Evolutionary conservation across 208 protist species (phyloP).

Genomic region (Crithidia brevicula): DNA sequence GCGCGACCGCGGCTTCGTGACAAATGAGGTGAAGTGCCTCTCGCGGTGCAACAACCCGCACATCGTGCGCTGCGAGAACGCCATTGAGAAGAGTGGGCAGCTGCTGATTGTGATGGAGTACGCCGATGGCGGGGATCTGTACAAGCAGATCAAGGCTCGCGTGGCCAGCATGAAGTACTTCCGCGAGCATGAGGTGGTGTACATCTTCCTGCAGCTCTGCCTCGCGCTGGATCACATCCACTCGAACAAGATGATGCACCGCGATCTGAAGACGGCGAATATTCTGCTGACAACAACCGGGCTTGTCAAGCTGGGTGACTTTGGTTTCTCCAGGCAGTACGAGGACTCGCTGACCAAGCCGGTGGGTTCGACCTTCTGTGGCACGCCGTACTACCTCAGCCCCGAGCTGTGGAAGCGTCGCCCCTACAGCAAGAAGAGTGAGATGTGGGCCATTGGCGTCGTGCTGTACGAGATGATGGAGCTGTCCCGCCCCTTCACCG

Average conservation of each 20-base stretch:
- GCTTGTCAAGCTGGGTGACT: slow-evolving; percentile 87
- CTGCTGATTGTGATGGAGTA: slow-evolving; percentile 89
- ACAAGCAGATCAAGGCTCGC: slow-evolving; percentile 80
- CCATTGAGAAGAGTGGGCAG: slow-evolving; percentile 65
- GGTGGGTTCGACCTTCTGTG: slow-evolving; percentile 84
- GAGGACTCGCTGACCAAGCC: slow-evolving; percentile 82
- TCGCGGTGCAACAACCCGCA: slow-evolving; percentile 89
- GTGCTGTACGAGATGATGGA: slow-evolving; percentile 90
- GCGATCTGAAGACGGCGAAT: slow-evolving; percentile 90
- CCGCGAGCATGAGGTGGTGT: slow-evolving; percentile 81
- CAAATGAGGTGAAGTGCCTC: slow-evolving; percentile 94
- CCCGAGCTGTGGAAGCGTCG: slow-evolving; percentile 92
- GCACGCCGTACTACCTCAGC: slow-evolving; percentile 92
- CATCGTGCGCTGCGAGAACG: slow-evolving; percentile 86
- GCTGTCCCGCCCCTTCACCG: slow-evolving; percentile 80
- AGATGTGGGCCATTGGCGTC: slow-evolving; percentile 93
- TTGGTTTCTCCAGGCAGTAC: slow-evolving; percentile 85
- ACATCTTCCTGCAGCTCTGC: slow-evolving; percentile 84
- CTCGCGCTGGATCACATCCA: slow-evolving; percentile 88
- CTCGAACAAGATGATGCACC: slow-evolving; percentile 88
- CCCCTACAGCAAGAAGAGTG: slow-evolving; percentile 93
- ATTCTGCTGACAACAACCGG: slow-evolving; percentile 82
- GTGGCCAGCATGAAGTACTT: slow-evolving; percentile 62
- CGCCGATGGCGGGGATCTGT: slow-evolving; percentile 80
- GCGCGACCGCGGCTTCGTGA: slow-evolving; percentile 91